Percentiles rank a stretch among this genome's conserved stretches.
Conservation (phyloP, 768 basidiomycete genomes). For the Tremella fuciformis region DNA sequence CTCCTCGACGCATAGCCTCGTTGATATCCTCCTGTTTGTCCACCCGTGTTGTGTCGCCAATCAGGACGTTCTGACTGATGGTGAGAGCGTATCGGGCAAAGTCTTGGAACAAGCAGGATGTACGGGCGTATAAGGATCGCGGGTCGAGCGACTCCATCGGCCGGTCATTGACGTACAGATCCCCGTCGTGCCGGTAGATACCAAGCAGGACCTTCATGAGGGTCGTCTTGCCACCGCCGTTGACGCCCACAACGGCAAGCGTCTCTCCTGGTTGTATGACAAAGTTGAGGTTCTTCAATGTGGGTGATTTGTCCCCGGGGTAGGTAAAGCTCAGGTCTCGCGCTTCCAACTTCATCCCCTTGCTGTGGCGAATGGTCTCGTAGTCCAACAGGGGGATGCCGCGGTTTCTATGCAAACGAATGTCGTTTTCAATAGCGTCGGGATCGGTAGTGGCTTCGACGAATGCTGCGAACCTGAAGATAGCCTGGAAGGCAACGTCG, state of each 20-base stretch:
- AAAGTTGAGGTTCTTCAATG: constrained; percentile 68
- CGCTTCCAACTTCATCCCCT: constrained; percentile 69
- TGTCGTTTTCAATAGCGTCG: constrained; percentile 51
- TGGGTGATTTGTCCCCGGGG: constrained; percentile 67
- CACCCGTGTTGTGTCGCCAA: constrained; percentile 72
- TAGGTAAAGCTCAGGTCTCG: constrained; percentile 72
- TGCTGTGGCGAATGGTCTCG: constrained; percentile 24
- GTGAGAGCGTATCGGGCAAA: constrained; percentile 77
- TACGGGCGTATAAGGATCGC: constrained; percentile 67
- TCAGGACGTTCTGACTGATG: constrained; percentile 75
- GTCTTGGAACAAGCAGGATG: constrained; percentile 77
- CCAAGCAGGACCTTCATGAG: constrained; percentile 77
- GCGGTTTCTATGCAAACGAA: constrained; percentile 42
- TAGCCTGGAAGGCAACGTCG: constrained; percentile 72
- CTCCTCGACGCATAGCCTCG: constrained; percentile 66
- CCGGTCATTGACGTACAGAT: constrained; percentile 66
- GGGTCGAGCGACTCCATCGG: constrained; percentile 68
- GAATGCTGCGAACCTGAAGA: constrained; percentile 84
- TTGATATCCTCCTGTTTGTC: constrained; percentile 61
- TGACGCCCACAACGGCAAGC: constrained; percentile 69
- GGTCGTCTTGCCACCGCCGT: constrained; percentile 65
- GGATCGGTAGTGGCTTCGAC: constrained; percentile 67
- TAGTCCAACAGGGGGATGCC: constrained; percentile 19
- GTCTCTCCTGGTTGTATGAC: constrained; percentile 70
- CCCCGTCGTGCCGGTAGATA: constrained; percentile 66